Evolutionary conservation across 2,329 filamentous ascomycete genomes (phyloP), one percentile per base, ranked within the genome.

Genomic region (Cyphellophora attinorum): DNA sequence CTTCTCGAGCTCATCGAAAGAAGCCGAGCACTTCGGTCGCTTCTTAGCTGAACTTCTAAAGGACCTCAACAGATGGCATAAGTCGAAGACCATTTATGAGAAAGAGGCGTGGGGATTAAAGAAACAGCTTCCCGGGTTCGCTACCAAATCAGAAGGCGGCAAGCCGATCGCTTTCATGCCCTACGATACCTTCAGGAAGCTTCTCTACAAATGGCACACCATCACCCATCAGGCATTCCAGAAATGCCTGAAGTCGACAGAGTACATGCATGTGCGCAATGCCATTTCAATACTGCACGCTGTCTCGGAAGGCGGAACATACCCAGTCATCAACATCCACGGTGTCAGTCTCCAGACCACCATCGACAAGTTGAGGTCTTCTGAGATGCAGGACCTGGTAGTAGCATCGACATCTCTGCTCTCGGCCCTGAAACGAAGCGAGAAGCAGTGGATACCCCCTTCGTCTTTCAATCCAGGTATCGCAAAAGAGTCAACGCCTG

Each of bases 191-290:
- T 98, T 93, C 64, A 79, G 85, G 32, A 79, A 84, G 47, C 64
- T 93, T 34, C 67, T 95, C 19, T 91, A 82, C 65, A 82, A 84
- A 48, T 96, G 89, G 86, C 93, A 98, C 58, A 78, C 81, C 49
- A 77, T 82, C 44, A 64, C 98, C 28, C 82, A 81, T 49, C 74
- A 67, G 32, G 85, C 89, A 2, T 65, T 98, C 35, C 88, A 86
- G 54, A 72, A 73, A 23, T 95, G 89, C 54, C 69, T 98, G 30
- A 76, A 76, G 12, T 80, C 81, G 17, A 78, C 75, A 19, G 89
- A 96, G 59, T 98, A 91, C 74, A 95, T 95, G 81, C 88, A 95
- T 57, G 93, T 96, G 54, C 79, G 89, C 36, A 98, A 98, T 55
- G 85, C 86, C 29, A 93, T 96, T 47, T 91, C 82, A 38, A 71